Evolutionary conservation across 139 green algal genomes (phyloP).

Genomic region (Trebouxia sp.): DNA sequence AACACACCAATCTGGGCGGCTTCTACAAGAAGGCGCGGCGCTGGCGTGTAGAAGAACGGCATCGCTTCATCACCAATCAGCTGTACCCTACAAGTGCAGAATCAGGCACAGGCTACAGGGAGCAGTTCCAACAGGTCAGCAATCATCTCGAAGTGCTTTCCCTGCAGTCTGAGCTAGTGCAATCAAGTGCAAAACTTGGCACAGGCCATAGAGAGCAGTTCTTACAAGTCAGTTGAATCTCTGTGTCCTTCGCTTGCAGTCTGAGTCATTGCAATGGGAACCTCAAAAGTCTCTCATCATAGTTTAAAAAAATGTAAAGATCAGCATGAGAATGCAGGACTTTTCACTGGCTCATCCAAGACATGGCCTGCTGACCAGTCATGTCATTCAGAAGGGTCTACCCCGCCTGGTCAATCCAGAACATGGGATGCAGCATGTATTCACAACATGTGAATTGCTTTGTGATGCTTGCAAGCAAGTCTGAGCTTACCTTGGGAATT

Average conservation of each 20-base stretch:
- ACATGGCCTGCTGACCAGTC: neutral
- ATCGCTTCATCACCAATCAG: neutral
- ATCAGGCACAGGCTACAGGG: neutral
- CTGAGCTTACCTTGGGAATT: neutral
- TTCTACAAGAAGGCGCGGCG: neutral
- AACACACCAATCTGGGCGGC: neutral
- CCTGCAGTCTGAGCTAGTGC: too few relatives aligned
- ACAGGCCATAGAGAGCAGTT: neutral
- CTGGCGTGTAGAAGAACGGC: slow-evolving; percentile 2
- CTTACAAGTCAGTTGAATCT: too few relatives aligned
- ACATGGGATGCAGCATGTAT: neutral
- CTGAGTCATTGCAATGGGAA: too few relatives aligned
- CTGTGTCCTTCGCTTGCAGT: too few relatives aligned
- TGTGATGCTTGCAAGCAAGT: neutral
- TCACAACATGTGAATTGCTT: neutral
- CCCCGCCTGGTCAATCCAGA: neutral
- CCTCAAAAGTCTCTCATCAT: too few relatives aligned
- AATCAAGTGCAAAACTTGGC: neutral
- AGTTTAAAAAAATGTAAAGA: too few relatives aligned
- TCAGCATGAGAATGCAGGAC: too few relatives aligned
- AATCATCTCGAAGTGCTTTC: too few relatives aligned
- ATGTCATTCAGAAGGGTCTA: too few relatives aligned
- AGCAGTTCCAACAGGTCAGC: slow-evolving; percentile 20
- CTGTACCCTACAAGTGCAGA: neutral
- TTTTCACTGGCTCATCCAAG: neutral